Evolutionary conservation across 345 rosid species (phyloP), one percentile per base, ranked within the genome.

Genomic region (Linum lewisii): DNA sequence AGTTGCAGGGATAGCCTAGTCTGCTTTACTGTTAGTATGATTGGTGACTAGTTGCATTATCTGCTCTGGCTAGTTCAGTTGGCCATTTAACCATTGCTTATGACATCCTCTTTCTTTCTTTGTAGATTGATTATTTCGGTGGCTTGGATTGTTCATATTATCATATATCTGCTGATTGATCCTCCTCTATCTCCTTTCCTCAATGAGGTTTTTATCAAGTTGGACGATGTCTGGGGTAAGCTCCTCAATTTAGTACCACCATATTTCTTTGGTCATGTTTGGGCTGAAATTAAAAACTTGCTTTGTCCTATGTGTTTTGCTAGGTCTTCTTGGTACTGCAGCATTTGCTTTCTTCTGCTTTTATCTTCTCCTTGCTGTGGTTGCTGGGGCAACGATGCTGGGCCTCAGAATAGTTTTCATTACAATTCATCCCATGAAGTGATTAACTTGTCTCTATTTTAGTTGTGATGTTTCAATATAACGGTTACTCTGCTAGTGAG

Each of bases 271-370:
- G 1, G 18, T 16, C 47, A 42, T 42, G 4, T 42, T 42, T 34
- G 58, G 24, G 22, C 47, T 37, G 21, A 16, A 61, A 63, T 53
- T 45, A 61, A 67, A 42, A 42, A 42, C 47, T 11, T 57, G 61
- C 51, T 56, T 37, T 64, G 7, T 58, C 25, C 55, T 42, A 3
- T 58, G 3, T 72, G 63, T 34, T 73, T 3, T 71, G 29, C 58
- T 74, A 92, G 98, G 98, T 67, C 98, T 92, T 74, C 81, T 92
- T 62, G 97, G 98, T 61, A 88, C 98, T 1, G 88, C 66, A 23
- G 98, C 98, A 22, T 92, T 92, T 74, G 95, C 98, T 29, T 86
- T 92, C 75, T 92, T 92, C 82, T 92, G 98, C 78, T 86, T 92
- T 76, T 92, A 88, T 76, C 93, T 88, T 29, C 79, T 92, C 54